phyloP scores from a whole-genome alignment of 192 early-diverging fungal genomes.

The Coemansia sp. region DNA sequence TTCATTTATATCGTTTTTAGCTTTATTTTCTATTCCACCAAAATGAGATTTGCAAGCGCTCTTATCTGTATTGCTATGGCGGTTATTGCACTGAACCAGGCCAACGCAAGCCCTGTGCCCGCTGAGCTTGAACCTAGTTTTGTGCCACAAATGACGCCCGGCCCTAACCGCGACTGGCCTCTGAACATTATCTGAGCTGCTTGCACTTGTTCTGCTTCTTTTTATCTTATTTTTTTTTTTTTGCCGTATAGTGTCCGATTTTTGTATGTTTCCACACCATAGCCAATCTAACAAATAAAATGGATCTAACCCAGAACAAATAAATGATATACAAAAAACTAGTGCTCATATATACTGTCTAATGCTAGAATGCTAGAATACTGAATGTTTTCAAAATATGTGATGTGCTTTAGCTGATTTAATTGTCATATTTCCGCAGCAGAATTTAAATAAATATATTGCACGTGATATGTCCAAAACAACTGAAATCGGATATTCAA shows the following conservation, averaged over 20 bases:
- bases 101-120: constrained; percentile 22
- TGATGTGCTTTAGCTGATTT: not conserved
- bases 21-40: not conserved
- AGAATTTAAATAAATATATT: too few species aligned
- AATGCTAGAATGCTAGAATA: too few species aligned
- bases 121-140: not conserved
- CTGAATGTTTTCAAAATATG: not conserved
- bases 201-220: not conserved
- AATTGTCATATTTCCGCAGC: too few species aligned
- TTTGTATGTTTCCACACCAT: not conserved
- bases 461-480: not conserved
- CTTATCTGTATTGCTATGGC: constrained; percentile 22
- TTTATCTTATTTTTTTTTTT: not conserved
- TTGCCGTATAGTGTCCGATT: constrained; percentile 1
- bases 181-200: constrained; percentile 43
- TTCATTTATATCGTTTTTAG: not conserved
- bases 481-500: not conserved
- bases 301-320: not conserved
- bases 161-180: constrained; percentile 53
- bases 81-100: constrained; percentile 13
- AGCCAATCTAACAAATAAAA: constrained; percentile 15
- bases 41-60: constrained; percentile 35
- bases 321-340: not conserved
- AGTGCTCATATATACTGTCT: not conserved
- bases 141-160: constrained; percentile 21